Conservation (phyloP, 257 asterid genomes). For the Nyctanthes arbortristis region DNA sequence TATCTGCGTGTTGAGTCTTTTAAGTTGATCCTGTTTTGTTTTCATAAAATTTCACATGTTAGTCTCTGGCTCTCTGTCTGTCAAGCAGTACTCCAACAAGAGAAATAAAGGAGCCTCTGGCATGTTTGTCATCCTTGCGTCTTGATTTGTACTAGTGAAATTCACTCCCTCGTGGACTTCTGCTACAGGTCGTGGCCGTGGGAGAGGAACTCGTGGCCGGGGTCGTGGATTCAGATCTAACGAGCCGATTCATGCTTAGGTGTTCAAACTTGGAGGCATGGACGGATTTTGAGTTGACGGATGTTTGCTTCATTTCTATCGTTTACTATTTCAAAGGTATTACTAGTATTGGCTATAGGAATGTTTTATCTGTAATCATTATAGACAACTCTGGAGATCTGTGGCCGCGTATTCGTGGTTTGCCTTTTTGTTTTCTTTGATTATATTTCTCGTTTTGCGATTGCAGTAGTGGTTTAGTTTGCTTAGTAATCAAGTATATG, state of each 20-base stretch:
- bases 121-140: neutral
- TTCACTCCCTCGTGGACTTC: neutral
- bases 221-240: conserved; percentile 80
- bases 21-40: neutral
- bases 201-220: conserved; percentile 72
- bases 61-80: neutral
- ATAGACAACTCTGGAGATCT: conserved; percentile 40
- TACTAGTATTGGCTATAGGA: conserved; percentile 48
- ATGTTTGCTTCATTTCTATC: conserved; percentile 41
- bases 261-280: conserved; percentile 27
- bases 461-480: conserved; percentile 36
- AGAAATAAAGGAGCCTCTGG: neutral
- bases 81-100: neutral
- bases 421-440: conserved; percentile 56
- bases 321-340: conserved; percentile 30
- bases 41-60: neutral
- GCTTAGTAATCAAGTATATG: conserved; percentile 31
- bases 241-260: conserved; percentile 46
- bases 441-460: conserved; percentile 20
- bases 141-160: neutral
- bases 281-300: conserved; percentile 26
- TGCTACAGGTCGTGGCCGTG: conserved; percentile 81
- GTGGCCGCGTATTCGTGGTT: conserved; percentile 54
- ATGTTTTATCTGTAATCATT: conserved; percentile 40
- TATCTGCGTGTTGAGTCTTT: neutral